Evolutionary conservation across 1,284 basidiomycete genomes (phyloP).

Genomic region (Irpex lacteus): DNA sequence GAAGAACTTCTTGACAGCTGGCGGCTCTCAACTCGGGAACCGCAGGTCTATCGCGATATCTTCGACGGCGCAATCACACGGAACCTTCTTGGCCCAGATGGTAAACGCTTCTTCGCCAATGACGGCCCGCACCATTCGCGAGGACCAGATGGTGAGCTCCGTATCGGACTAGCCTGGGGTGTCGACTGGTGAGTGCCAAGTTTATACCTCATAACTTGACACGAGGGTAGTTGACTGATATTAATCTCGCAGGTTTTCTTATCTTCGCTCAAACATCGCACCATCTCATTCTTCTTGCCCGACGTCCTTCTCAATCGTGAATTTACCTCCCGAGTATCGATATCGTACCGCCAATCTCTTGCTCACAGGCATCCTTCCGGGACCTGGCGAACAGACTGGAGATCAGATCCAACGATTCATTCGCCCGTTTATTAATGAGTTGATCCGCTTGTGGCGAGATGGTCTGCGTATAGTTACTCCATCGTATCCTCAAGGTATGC

Average conservation of each 20-base stretch:
- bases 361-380: conserved; percentile 30
- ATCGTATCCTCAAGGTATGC: conserved; percentile 20
- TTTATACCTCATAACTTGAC: not conserved
- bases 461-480: conserved; percentile 23
- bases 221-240: not conserved
- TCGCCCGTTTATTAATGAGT: conserved; percentile 29
- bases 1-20: conserved; percentile 22
- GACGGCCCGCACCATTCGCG: conserved; percentile 2
- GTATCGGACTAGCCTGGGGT: conserved; percentile 23
- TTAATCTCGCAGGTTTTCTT: conserved; percentile 30
- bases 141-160: conserved; percentile 17
- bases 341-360: conserved; percentile 32
- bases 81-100: conserved; percentile 18
- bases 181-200: conserved; percentile 23
- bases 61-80: conserved; percentile 23
- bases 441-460: conserved; percentile 27
- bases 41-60: conserved; percentile 18
- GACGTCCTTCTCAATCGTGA: conserved; percentile 7
- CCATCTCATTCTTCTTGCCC: conserved; percentile 32
- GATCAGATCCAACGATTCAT: conserved; percentile 31
- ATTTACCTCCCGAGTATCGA: conserved; percentile 13
- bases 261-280: conserved; percentile 28
- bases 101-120: conserved; percentile 21
- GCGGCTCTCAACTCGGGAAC: conserved; percentile 10
- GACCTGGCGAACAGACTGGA: conserved; percentile 32